Base-by-base conservation (phyloP, 2,329 filamentous ascomycete species). In the Fusarium burgessii region DNA sequence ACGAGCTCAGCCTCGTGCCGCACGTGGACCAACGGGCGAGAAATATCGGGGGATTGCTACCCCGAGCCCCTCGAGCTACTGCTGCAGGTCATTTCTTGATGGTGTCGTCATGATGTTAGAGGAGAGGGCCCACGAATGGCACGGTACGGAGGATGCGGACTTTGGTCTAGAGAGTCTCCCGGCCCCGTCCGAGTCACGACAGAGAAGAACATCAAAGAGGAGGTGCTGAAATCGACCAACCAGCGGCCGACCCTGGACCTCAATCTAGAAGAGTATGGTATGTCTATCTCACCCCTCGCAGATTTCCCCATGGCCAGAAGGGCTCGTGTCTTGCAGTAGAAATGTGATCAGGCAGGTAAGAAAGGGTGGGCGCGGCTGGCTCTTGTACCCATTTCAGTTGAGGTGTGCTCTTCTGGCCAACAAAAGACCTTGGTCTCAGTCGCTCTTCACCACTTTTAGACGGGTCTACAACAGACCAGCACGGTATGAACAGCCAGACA, bases 61-160 rank as follows among this genome's bases (percentile, higher is more conserved):
- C 20, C 57, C 33, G 57, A 61, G 41, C 38, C 42, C 40, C 40
- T 57, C 17, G 55, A 70, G 42, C 70, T 67, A 63, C 49, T 60
- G 50, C 68, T 75, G 73, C 73, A 75, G 72, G 73, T 74, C 72
- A 75, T 75, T 55, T 46, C 41, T 43, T 70, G 51, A 60, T 54
- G 36, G 56, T 65, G 59, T 50, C 55, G 55, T 58, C 43, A 51
- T 47, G 57, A 73, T 58, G 32, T 49, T 54, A 64, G 35, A 66
- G 41, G 46, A 23, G 45, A 70, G 42, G 58, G 54, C 32, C 46
- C 25, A 41, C 64, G 45, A 63, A 52, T 68, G 25, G 29, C 20
- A 63, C 40, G 50, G 38, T 29, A 36, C 14, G 35, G 49, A 45
- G 32, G 49, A 66, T 54, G 40, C 27, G 56, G 32, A 57, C 33